Evolutionary conservation across 139 green algal genomes (phyloP).

Genomic region (Micromonas pusilla): DNA sequence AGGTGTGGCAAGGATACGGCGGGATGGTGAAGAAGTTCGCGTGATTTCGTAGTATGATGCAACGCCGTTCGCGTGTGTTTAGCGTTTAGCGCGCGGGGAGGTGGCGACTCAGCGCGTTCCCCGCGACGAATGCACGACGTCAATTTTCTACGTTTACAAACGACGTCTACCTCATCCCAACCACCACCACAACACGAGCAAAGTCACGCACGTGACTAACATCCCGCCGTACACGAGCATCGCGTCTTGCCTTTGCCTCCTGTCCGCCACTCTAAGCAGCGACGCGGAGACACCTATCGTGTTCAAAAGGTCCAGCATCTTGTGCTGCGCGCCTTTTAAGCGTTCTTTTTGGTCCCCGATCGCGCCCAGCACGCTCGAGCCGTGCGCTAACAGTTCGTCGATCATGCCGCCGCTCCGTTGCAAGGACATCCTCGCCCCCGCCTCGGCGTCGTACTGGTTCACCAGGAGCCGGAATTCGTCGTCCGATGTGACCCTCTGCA

Average conservation of each 20-base stretch:
- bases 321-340: not conserved
- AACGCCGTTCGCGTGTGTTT: too few species aligned
- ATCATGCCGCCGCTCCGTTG: not conserved
- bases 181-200: slow-evolving; percentile 4
- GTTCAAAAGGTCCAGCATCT: slow-evolving; percentile 11
- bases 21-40: not conserved
- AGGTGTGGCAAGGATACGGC: not conserved
- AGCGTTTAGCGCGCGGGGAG: too few species aligned
- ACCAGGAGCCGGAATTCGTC: not conserved
- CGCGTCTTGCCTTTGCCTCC: slow-evolving; percentile 6
- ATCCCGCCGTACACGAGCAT: slow-evolving; percentile 23
- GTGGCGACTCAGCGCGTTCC: too few species aligned
- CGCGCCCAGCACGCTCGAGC: slow-evolving; percentile 1
- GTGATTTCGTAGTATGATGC: too few species aligned
- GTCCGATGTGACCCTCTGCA: not conserved
- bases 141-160: too few species aligned
- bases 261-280: slow-evolving; percentile 8
- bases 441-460: slow-evolving; percentile 13
- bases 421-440: not conserved
- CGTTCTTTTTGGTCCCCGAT: slow-evolving; percentile 5
- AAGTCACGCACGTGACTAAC: not conserved
- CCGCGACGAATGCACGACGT: too few species aligned
- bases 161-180: too few species aligned
- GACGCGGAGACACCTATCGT: slow-evolving; percentile 1
- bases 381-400: slow-evolving; percentile 8